Evolutionary conservation across 495 filamentous ascomycete genomes (phyloP).

Genomic region (Articulospora tetracladia): DNA sequence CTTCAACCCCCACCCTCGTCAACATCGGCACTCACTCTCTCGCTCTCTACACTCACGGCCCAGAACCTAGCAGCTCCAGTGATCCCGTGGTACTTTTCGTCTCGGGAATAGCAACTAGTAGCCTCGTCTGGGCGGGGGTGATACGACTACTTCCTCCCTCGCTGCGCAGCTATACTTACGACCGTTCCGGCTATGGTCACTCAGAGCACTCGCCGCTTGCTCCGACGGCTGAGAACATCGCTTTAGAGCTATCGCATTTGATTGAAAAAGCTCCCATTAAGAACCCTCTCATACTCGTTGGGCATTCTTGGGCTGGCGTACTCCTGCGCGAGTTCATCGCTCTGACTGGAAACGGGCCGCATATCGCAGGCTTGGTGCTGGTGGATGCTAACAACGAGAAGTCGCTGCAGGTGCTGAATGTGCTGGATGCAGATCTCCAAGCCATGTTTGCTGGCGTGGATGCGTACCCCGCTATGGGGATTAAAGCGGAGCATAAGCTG

Average conservation of each 20-base stretch:
- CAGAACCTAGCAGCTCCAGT: slow-evolving; percentile 8
- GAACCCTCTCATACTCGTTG: slow-evolving; percentile 13
- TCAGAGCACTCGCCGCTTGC: slow-evolving; percentile 9
- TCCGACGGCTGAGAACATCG: slow-evolving; percentile 15
- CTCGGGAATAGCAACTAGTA: slow-evolving; percentile 7
- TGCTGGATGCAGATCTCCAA: slow-evolving; percentile 1
- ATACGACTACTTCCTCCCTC: slow-evolving; percentile 7
- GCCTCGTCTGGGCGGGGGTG: slow-evolving; percentile 11
- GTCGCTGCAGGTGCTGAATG: slow-evolving; percentile 7
- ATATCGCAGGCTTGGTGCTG: slow-evolving; percentile 17
- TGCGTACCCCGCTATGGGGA: neutral
- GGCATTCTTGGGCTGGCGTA: slow-evolving; percentile 16
- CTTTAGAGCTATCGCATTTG: slow-evolving; percentile 14
- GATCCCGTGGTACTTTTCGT: slow-evolving; percentile 12
- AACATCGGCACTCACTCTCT: slow-evolving; percentile 20
- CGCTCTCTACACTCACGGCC: slow-evolving; percentile 13
- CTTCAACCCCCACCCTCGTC: slow-evolving; percentile 9
- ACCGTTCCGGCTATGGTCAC: slow-evolving; percentile 13
- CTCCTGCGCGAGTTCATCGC: slow-evolving; percentile 12
- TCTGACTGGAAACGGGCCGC: slow-evolving; percentile 11
- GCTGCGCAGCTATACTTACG: slow-evolving; percentile 14
- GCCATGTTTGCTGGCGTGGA: slow-evolving; percentile 10
- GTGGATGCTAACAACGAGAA: slow-evolving; percentile 15
- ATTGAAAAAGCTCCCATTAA: slow-evolving; percentile 9
- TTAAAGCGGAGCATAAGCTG: slow-evolving; percentile 10